These are phyloP conservation scores for Hansenula anomala DNA, from an alignment of 1,139 yeast genomes.

Conservation along the genomic window DNA sequence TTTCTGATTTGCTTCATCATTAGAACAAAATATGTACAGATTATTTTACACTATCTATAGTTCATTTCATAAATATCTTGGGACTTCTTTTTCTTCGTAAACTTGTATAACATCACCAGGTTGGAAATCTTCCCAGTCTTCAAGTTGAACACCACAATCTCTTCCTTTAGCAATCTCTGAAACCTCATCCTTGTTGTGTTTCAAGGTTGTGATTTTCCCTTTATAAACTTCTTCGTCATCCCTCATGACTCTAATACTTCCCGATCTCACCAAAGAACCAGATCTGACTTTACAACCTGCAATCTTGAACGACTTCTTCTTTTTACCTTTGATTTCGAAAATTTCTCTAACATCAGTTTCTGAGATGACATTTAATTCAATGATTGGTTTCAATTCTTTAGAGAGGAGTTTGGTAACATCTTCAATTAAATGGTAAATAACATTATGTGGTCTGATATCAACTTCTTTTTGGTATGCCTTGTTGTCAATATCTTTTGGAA, in stretches of 20 bases:
- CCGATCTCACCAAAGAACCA: conserved; percentile 61
- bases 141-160: conserved; percentile 86
- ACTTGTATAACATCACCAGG: conserved; percentile 76
- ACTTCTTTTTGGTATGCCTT: conserved; percentile 61
- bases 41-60: not conserved
- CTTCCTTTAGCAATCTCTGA: conserved; percentile 74
- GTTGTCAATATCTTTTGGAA: conserved; percentile 58
- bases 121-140: conserved; percentile 62
- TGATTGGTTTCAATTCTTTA: conserved; percentile 57
- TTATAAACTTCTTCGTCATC: conserved; percentile 45
- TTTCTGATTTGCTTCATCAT: too few species aligned
- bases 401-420: conserved; percentile 69
- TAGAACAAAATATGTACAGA: not conserved
- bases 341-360: conserved; percentile 69
- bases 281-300: conserved; percentile 87
- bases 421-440: conserved; percentile 85
- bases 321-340: conserved; percentile 57
- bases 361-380: conserved; percentile 63
- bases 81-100: conserved; percentile 64
- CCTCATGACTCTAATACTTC: conserved; percentile 63
- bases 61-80: conserved; percentile 52
- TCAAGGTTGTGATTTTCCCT: conserved; percentile 71
- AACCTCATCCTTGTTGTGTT: conserved; percentile 80
- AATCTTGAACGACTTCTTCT: conserved; percentile 49
- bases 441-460: conserved; percentile 61